Percentiles rank a stretch among this genome's conserved stretches.
phyloP scores from a whole-genome alignment of 148 eudicot species.

The Vaccinium vitisidaea region DNA sequence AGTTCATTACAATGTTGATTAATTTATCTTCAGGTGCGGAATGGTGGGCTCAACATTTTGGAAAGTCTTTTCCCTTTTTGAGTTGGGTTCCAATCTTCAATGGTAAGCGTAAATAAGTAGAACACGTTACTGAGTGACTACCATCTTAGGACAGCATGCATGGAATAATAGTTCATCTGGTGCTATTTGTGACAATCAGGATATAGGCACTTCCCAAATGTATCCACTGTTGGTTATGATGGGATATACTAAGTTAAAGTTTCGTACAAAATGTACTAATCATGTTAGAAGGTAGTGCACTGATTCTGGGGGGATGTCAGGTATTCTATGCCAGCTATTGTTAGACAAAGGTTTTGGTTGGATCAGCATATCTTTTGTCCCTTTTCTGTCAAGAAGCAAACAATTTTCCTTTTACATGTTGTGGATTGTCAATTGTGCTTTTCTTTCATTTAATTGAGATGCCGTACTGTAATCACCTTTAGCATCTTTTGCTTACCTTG shows the following conservation, averaged over 20 bases:
- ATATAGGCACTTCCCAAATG: background rate
- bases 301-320: background rate
- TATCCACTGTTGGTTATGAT: background rate
- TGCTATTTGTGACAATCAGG: background rate
- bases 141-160: background rate
- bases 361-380: background rate
- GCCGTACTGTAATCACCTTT: background rate
- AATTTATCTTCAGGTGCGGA: slow-evolving; percentile 61
- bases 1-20: background rate
- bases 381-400: background rate
- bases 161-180: background rate
- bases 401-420: background rate
- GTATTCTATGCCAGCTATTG: background rate
- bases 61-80: slow-evolving; percentile 70
- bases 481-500: background rate
- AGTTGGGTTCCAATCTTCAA: slow-evolving; percentile 78
- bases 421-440: background rate
- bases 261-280: background rate
- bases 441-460: background rate
- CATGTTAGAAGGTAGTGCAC: background rate
- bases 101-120: slow-evolving; percentile 38
- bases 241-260: background rate
- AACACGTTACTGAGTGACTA: background rate
- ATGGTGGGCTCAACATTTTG: slow-evolving; percentile 93
- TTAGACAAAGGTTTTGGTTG: background rate